These are phyloP conservation scores for Solanum sejunctum DNA, from an alignment of 257 asterid species.

Conservation along the genomic window DNA sequence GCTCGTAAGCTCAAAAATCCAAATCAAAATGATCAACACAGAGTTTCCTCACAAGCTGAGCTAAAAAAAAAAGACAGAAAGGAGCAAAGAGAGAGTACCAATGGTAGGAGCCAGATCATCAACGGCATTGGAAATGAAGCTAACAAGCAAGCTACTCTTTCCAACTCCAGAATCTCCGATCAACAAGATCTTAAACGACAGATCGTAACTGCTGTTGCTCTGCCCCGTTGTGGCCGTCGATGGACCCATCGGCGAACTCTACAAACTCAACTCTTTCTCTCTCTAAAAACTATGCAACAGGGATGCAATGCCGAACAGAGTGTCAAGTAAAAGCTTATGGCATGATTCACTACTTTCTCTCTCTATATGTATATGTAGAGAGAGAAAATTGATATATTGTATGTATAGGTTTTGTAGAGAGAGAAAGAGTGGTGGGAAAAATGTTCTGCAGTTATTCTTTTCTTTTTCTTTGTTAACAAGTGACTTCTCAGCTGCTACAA, in stretches of 20 bases:
- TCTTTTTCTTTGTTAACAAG: slow-evolving; percentile 6
- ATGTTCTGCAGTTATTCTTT: slow-evolving; percentile 16
- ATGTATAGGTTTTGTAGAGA: not conserved
- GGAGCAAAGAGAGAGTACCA: not conserved
- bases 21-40: not conserved
- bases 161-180: slow-evolving; percentile 12
- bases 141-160: slow-evolving; percentile 5
- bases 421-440: not conserved
- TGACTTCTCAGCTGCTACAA: slow-evolving; percentile 29
- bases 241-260: not conserved
- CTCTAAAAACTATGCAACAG: not conserved
- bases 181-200: slow-evolving; percentile 5
- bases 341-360: slow-evolving; percentile 8
- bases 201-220: slow-evolving; percentile 1
- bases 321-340: slow-evolving; percentile 20
- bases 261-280: not conserved
- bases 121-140: slow-evolving; percentile 4
- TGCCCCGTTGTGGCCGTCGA: not conserved
- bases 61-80: not conserved
- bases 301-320: not conserved
- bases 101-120: slow-evolving; percentile 8
- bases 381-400: not conserved
- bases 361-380: not conserved
- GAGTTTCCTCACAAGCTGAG: not conserved
- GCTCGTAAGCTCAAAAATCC: not conserved